Conservation (phyloP, 1,284 basidiomycete genomes). For the Pterulicium gracile region DNA sequence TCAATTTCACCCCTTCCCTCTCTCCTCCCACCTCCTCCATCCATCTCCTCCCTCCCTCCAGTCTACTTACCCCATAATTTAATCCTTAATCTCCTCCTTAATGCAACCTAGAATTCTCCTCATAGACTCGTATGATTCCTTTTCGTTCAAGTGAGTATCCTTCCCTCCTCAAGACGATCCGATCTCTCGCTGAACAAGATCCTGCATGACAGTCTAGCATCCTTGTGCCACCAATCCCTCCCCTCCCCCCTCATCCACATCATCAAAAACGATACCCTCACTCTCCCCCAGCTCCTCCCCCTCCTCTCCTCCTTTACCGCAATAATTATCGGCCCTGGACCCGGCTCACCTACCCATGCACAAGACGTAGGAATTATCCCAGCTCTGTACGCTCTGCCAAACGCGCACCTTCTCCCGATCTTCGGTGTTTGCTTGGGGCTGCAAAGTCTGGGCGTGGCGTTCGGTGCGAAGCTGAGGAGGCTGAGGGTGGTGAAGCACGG, state of each 20-base stretch:
- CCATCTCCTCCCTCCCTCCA: background rate
- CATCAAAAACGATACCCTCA: conserved; percentile 58
- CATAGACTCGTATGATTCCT: conserved; percentile 80
- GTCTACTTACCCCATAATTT: background rate
- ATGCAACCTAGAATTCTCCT: conserved; percentile 52
- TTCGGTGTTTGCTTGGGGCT: conserved; percentile 90
- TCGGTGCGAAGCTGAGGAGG: conserved; percentile 51
- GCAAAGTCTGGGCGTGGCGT: conserved; percentile 78
- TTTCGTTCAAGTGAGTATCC: conserved; percentile 68
- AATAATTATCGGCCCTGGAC: conserved; percentile 69
- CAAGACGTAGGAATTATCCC: conserved; percentile 58
- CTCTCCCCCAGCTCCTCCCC: conserved; percentile 35
- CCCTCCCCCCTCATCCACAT: conserved; percentile 52
- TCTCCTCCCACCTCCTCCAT: background rate
- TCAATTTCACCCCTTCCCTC: background rate
- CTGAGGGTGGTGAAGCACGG: conserved; percentile 69
- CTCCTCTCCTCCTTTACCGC: conserved; percentile 53
- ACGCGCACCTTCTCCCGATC: conserved; percentile 50
- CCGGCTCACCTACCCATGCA: conserved; percentile 61
- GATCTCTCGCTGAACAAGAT: background rate
- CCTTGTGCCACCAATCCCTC: conserved; percentile 48
- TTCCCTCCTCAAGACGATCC: background rate
- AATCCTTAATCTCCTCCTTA: conserved; percentile 13
- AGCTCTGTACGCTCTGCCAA: conserved; percentile 52
- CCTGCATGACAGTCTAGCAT: conserved; percentile 39